Conservation (phyloP, 768 basidiomycete species). For the Mycena sanguinolenta region DNA sequence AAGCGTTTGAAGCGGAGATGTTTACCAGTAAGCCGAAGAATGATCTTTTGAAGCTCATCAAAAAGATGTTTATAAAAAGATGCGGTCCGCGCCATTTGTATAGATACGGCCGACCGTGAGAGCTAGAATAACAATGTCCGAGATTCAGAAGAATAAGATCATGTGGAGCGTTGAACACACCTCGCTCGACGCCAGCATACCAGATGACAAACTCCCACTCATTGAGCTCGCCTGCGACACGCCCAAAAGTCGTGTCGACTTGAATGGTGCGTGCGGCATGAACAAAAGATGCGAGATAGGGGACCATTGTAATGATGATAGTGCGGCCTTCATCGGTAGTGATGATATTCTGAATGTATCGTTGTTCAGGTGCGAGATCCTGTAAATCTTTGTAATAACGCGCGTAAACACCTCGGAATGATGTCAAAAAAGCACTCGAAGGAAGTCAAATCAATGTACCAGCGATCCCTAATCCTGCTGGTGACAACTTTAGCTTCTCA, state of each 20-base stretch:
- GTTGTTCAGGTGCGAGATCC: not conserved
- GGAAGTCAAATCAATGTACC: too few species aligned
- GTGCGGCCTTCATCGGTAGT: not conserved
- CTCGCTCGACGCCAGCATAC: constrained; percentile 29
- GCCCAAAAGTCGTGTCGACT: too few species aligned
- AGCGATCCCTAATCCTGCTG: too few species aligned
- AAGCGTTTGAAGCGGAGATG: constrained; percentile 36
- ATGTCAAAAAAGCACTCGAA: too few species aligned
- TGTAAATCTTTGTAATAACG: constrained; percentile 7
- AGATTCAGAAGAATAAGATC: not conserved
- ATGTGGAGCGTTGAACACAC: too few species aligned
- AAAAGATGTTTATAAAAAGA: constrained; percentile 35
- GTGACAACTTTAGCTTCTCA: too few species aligned
- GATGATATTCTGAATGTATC: not conserved
- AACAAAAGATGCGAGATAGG: not conserved
- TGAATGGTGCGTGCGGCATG: constrained; percentile 9
- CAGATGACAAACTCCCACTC: too few species aligned
- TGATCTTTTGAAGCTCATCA: constrained; percentile 38
- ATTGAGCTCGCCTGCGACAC: too few species aligned
- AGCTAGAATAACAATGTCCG: constrained; percentile 30
- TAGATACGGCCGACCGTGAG: constrained; percentile 36
- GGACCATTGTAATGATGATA: constrained; percentile 9
- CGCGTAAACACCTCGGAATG: not conserved
- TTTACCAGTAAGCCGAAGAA: constrained; percentile 27
- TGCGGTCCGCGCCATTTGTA: constrained; percentile 30